Conservation (phyloP, 257 asterid genomes). For the Gentiana straminea region DNA sequence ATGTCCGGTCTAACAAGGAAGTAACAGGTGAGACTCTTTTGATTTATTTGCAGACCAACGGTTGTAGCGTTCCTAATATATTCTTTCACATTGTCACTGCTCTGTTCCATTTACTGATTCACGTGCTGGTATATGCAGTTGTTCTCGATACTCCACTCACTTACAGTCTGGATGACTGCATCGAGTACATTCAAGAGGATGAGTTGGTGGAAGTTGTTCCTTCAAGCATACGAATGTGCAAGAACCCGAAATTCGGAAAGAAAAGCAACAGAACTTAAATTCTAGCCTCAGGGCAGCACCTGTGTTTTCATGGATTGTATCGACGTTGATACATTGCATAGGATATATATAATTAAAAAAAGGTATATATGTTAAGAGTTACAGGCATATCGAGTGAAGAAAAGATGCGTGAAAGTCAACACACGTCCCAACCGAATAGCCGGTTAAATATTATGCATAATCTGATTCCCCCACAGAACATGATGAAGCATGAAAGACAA, state of each 20-base stretch:
- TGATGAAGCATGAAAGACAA: too few relatives aligned
- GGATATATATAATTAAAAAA: too few relatives aligned
- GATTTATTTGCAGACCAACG: neutral
- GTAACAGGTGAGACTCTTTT: constrained; percentile 42
- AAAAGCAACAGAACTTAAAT: constrained; percentile 24
- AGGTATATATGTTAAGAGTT: too few relatives aligned
- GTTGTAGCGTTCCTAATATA: neutral
- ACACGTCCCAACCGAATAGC: too few relatives aligned
- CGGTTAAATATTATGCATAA: too few relatives aligned
- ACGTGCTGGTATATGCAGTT: constrained; percentile 32
- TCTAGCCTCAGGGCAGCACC: neutral
- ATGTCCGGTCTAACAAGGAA: constrained; percentile 88
- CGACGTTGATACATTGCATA: too few relatives aligned
- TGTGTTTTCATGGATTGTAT: too few relatives aligned
- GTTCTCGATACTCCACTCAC: constrained; percentile 78
- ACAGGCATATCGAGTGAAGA: too few relatives aligned
- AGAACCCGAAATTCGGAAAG: constrained; percentile 56
- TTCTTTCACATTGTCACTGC: neutral
- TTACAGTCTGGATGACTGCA: constrained; percentile 96
- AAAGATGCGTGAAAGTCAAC: too few relatives aligned
- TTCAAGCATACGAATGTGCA: constrained; percentile 79
- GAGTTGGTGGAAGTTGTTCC: constrained; percentile 98
- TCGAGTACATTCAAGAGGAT: constrained; percentile 98
- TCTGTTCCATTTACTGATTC: constrained; percentile 2
- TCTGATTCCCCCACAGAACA: too few relatives aligned